A percentile compares a stretch with the other conserved stretches of the same genome.
These are phyloP conservation scores for Millerozyma miso DNA, from an alignment of 805 yeast species.

Conservation along the genomic window DNA sequence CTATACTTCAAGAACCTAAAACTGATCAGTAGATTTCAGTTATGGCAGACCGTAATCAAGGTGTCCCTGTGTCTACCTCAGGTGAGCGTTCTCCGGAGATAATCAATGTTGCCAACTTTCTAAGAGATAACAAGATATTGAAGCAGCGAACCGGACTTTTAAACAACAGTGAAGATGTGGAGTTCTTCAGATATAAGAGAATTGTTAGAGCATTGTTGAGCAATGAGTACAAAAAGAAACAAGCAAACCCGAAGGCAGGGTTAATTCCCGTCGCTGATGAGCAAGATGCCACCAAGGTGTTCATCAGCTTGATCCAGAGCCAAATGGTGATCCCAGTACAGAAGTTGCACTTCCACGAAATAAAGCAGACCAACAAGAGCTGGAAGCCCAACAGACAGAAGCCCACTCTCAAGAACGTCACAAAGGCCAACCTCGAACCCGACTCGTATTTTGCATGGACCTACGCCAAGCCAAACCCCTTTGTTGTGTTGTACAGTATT, in stretches of 20 bases:
- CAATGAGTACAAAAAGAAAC: conserved; percentile 59
- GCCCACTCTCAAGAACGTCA: conserved; percentile 56
- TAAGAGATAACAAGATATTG: conserved; percentile 61
- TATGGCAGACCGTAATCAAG: background rate
- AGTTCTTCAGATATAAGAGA: conserved; percentile 85
- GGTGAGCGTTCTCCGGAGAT: conserved; percentile 46
- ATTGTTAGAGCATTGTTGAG: conserved; percentile 73
- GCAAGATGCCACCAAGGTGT: conserved; percentile 56
- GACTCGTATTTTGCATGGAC: conserved; percentile 83
- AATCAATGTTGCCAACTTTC: conserved; percentile 62
- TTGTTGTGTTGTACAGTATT: conserved; percentile 56
- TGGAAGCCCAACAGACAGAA: conserved; percentile 57
- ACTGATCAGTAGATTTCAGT: background rate
- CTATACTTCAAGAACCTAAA: background rate
- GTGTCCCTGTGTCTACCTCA: conserved; percentile 12
- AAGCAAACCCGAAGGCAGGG: conserved; percentile 41
- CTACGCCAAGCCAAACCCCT: conserved; percentile 68
- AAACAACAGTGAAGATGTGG: conserved; percentile 62
- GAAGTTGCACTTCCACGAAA: conserved; percentile 67
- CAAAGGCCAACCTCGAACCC: conserved; percentile 56
- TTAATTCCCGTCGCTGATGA: conserved; percentile 43
- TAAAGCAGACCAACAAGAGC: conserved; percentile 48
- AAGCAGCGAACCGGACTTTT: conserved; percentile 82
- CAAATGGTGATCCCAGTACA: conserved; percentile 72
- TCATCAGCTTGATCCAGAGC: conserved; percentile 64